phyloP scores from a whole-genome alignment of 768 basidiomycete genomes.

The Tephrocybe rancida region DNA sequence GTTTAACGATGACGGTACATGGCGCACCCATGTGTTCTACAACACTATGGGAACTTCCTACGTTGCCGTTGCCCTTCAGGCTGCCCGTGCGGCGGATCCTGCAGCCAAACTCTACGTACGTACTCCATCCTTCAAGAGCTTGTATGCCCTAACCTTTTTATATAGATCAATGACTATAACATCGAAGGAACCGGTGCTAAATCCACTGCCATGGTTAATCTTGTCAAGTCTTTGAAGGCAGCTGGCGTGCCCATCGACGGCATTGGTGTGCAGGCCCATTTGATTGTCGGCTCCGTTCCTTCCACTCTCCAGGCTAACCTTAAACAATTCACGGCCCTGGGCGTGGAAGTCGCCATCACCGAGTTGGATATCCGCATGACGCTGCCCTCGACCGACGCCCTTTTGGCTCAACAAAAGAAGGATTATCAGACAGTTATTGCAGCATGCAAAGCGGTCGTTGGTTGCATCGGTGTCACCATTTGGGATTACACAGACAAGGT shows the following conservation, averaged over 20 bases:
- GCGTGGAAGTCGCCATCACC: conserved; percentile 69
- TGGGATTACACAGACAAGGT: conserved; percentile 42
- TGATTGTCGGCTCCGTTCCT: conserved; percentile 60
- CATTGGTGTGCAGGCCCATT: conserved; percentile 61
- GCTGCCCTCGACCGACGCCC: conserved; percentile 49
- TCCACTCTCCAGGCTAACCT: conserved; percentile 48
- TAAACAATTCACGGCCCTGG: conserved; percentile 55
- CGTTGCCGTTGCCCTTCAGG: conserved; percentile 43
- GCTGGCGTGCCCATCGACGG: conserved; percentile 59
- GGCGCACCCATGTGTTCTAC: conserved; percentile 45
- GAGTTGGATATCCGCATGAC: conserved; percentile 69
- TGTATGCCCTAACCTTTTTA: not conserved
- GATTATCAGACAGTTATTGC: conserved; percentile 59
- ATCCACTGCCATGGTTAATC: conserved; percentile 54
- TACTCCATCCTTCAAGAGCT: not conserved
- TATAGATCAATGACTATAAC: conserved; percentile 43
- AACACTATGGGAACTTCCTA: conserved; percentile 38
- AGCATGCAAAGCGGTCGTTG: conserved; percentile 49
- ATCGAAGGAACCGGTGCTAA: conserved; percentile 50
- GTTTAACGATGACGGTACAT: conserved; percentile 51
- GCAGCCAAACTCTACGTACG: too few relatives aligned
- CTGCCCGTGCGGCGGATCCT: conserved; percentile 30
- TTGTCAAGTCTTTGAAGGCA: conserved; percentile 48
- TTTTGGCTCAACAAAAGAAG: conserved; percentile 53
- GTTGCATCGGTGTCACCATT: conserved; percentile 46